A percentile compares a stretch with the other conserved stretches of the same genome.
Evolutionary conservation across 345 rosid genomes (phyloP).

Genomic region (Bruguiera gymnorhiza): DNA sequence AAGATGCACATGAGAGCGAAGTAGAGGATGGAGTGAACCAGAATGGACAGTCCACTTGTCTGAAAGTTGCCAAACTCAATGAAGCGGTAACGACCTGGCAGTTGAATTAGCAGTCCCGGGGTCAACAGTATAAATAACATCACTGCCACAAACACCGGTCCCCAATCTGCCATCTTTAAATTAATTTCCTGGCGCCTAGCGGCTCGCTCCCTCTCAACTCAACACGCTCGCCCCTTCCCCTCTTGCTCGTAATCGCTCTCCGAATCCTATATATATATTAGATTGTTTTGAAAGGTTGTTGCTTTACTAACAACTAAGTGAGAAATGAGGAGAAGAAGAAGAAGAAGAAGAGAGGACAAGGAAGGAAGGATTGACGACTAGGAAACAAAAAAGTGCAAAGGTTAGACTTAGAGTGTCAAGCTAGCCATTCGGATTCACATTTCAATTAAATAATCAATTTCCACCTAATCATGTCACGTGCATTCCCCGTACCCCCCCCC

Average conservation of each 20-base stretch:
- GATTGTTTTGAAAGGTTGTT: too few species aligned
- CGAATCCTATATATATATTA: too few species aligned
- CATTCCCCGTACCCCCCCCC: too few species aligned
- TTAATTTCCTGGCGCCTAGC: too few species aligned
- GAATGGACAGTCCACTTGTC: slow-evolving; percentile 77
- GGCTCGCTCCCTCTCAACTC: neutral
- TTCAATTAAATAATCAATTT: too few species aligned
- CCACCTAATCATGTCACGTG: slow-evolving; percentile 6
- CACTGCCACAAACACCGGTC: slow-evolving; percentile 85
- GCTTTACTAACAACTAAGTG: too few species aligned
- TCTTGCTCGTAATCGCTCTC: neutral
- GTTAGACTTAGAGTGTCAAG: slow-evolving; percentile 9
- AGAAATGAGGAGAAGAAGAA: too few species aligned
- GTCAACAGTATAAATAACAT: slow-evolving; percentile 72
- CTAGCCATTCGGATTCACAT: neutral
- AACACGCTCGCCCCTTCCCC: too few species aligned
- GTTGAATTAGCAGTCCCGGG: slow-evolving; percentile 79
- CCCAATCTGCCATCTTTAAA: slow-evolving; percentile 77
- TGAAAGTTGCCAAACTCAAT: slow-evolving; percentile 87
- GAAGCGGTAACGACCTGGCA: slow-evolving; percentile 52
- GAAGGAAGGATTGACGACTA: slow-evolving; percentile 14
- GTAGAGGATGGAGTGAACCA: slow-evolving; percentile 72
- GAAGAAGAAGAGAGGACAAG: neutral
- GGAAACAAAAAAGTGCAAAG: slow-evolving; percentile 12
- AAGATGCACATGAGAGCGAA: slow-evolving; percentile 80